Base-by-base conservation (phyloP, 2,329 filamentous ascomycete genomes). In the Escovopsis sp. region DNA sequence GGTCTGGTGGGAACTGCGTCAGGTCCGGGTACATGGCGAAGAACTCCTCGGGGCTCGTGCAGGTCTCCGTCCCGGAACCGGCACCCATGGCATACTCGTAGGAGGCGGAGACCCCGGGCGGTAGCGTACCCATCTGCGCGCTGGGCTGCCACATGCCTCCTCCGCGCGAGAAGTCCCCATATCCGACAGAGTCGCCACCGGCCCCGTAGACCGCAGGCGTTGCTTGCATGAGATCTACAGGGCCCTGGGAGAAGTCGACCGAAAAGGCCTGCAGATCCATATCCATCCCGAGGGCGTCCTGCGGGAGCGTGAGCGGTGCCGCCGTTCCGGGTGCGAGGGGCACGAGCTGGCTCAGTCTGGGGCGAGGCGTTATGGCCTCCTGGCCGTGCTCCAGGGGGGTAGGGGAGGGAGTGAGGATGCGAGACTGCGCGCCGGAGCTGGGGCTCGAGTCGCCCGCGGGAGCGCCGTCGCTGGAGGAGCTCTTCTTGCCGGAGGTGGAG, bases 271-370 rank as follows among this genome's bases (percentile, higher is more conserved):
- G 28, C 27, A 52, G 36, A 27, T 53, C 51, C 37, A 52, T 37
- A 27, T 53, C 51, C 37, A 53, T 53, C n/a, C 43, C 49, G 19
- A 53, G 50, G n/a, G 54, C 50, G 1, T 48, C 51, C 16, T 44
- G 40, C 30, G 54, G 45, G 39, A 44, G 42, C 15, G 47, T 44
- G n/a, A n/a, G 32, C 50, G 49, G 40, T 53, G 51, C 12, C 18
- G 35, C 21, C 13, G 27, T 33, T 19, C 31, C 26, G 39, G 17
- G 29, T 21, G 31, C 14, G 21, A 11, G 21, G 21, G 3, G 6
- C 21, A 23, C n/a, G n/a, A n/a, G n/a, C n/a, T n/a, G n/a, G n/a
- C n/a, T 4, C 4, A 29, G 23, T 10, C 33, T 31, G 17, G 33
- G 23, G 21, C 39, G 36, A 12, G 13, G 38, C 26, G 31, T 39